Base-by-base conservation (phyloP, 2,329 filamentous ascomycete genomes). In the Arachnomyces sp. region DNA sequence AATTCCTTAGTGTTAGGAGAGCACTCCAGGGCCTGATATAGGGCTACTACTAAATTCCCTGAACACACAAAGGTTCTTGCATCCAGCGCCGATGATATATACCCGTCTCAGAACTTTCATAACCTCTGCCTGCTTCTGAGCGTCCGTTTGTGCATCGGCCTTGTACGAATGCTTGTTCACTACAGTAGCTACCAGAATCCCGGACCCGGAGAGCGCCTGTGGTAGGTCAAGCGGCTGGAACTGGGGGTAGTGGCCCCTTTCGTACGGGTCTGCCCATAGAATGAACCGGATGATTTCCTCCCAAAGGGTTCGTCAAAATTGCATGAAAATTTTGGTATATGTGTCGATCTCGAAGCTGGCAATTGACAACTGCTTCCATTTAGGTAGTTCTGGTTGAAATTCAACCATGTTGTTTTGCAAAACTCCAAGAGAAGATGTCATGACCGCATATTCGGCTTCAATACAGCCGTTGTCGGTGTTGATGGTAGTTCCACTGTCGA, bases 271-370 rank as follows among this genome's bases (percentile, higher is more conserved):
- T 0, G 73, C 71, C 45, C 75, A 76, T 13, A 76, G 61, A 25
- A 25, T 25, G 46, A 72, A 66, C 49, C 68, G 77, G 40, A 77
- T 70, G 1, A 67, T 73, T 31, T 70, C 60, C 0, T 60, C 52
- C 81, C 81, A 84, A 58, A 84, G 0, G 76, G 73, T 40, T 78
- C 65, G 44, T 78, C 64, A 59, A 84, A n/a, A 84, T 46, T 83
- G 80, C 20, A 25, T 5, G 9, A 25, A 25, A 9, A 25, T 25
- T 25, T 85, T 85, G 37, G 79, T 84, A 60, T 84, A 85, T 0
- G 79, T 83, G 5, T 76, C 81, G 74, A 84, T 83, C 45, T 69
- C 65, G 54, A 83, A 82, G 29, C 72, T 76, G 2, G 74, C 70
- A 37, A 84, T 81, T 0, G 77, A 74, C 2, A 68, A 69, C 9